A percentile compares a stretch with the other conserved stretches of the same genome.
Evolutionary conservation across 1,139 yeast species (phyloP).

Genomic region (Zygosaccharomyces sapae): DNA sequence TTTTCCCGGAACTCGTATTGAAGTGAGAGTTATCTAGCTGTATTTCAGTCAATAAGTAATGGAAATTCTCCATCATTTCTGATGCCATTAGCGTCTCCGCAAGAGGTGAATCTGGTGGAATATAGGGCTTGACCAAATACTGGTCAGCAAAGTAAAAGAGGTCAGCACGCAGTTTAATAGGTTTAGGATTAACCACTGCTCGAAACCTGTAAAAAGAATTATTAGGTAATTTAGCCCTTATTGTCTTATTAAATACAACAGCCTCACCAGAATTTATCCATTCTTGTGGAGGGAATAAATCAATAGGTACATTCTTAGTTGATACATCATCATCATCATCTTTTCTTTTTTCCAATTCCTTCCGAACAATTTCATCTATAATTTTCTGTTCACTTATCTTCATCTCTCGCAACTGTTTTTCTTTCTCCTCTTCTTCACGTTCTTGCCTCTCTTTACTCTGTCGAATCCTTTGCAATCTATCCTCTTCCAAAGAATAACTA

Average conservation of each 20-base stretch:
- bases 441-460: slow-evolving; percentile 56
- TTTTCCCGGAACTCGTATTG: slow-evolving; percentile 67
- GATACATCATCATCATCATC: slow-evolving; percentile 30
- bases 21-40: slow-evolving; percentile 62
- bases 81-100: slow-evolving; percentile 34
- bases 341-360: slow-evolving; percentile 39
- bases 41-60: slow-evolving; percentile 65
- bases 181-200: slow-evolving; percentile 66
- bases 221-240: slow-evolving; percentile 45
- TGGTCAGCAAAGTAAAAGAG: slow-evolving; percentile 54
- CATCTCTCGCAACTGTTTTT: slow-evolving; percentile 42
- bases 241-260: slow-evolving; percentile 66
- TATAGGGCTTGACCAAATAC: slow-evolving; percentile 69
- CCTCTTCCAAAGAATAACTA: slow-evolving; percentile 77
- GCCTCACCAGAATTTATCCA: slow-evolving; percentile 42
- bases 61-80: slow-evolving; percentile 41
- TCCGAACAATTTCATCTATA: slow-evolving; percentile 37
- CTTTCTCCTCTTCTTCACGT: slow-evolving; percentile 54
- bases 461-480: slow-evolving; percentile 61
- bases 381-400: slow-evolving; percentile 33
- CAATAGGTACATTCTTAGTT: slow-evolving; percentile 29
- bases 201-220: slow-evolving; percentile 51
- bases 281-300: slow-evolving; percentile 40
- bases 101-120: slow-evolving; percentile 41
- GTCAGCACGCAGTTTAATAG: slow-evolving; percentile 47